Evolutionary conservation across 139 green algal genomes (phyloP), one percentile per base, ranked within the genome.

Genomic region (Tetraselmis chui): DNA sequence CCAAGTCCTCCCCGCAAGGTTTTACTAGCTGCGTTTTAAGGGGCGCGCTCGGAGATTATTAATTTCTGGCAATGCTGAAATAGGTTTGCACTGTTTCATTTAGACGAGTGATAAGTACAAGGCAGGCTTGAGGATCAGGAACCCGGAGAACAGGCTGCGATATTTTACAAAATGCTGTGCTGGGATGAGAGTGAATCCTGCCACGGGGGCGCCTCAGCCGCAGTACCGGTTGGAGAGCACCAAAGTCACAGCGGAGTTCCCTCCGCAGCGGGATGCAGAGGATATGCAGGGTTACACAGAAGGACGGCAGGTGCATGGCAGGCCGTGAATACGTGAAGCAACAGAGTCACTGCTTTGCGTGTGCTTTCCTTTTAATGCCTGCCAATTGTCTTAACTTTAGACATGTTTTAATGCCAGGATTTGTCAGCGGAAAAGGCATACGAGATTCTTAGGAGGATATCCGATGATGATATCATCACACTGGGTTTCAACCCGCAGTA

Each of bases 391-490:
- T n/a, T 23, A 22, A 22, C 59, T 23, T 75, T 75, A n/a, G 23
- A 75, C 59, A 75, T n/a, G n/a, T n/a, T 84, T 78, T 30, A 75
- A 2, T 85, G 86, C 80, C 90, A 98, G 92, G 91, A 97, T 85
- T 85, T 99, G 59, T 92, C 89, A 5, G 93, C 96, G 2, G 90
- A 93, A 59, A 86, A 89, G 75, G 94, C 90, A 27, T 87, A 96
- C 59, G 90, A 96, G 79, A 98, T 99, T 76, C 84, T 99, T 77
- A 93, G 91, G 83, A 83, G 89, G 75, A 97, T 99, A 79, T 91
- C 84, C 27, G 93, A 98, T 78, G 96, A 99, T 82, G 97, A 99
- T 88, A 95, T 90, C 87, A 79, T 84, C 45, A 86, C 90, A 1
- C 84, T 99, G 85, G 97, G 97, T 30, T 96, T 99, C 75, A 87